Percentiles rank a stretch among this genome's conserved stretches.
Evolutionary conservation across 129 eudicot species (phyloP).

Genomic region (Cynara cardunculus): DNA sequence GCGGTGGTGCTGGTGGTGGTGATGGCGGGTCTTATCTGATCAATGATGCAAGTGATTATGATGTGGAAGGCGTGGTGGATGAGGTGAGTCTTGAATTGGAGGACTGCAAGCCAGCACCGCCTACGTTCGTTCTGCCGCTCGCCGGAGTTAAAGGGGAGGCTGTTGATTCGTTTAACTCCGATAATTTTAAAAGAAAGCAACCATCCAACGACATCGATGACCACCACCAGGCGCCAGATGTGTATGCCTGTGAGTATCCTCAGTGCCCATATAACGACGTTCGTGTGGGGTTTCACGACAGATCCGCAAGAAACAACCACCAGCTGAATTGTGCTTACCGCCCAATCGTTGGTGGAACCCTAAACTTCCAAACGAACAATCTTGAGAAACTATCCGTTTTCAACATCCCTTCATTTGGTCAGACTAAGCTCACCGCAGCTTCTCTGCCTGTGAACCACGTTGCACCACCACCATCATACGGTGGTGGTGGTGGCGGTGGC

Average conservation of each 20-base stretch:
- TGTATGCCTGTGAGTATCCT: constrained; percentile 15
- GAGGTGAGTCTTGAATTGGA: constrained; percentile 14
- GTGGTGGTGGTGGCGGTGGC: background rate
- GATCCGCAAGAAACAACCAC: constrained; percentile 39
- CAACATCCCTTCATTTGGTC: constrained; percentile 22
- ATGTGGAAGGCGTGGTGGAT: constrained; percentile 26
- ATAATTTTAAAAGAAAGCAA: constrained; percentile 23
- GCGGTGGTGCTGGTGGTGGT: background rate
- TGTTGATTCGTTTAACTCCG: constrained; percentile 18
- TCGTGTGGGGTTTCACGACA: constrained; percentile 22
- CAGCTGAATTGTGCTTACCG: constrained; percentile 26
- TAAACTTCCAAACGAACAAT: constrained; percentile 28
- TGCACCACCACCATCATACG: constrained; percentile 12
- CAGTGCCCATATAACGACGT: constrained; percentile 21
- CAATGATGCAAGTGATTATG: constrained; percentile 20
- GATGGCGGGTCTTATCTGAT: background rate
- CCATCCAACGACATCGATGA: background rate
- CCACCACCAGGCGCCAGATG: background rate
- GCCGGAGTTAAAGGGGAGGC: constrained; percentile 32
- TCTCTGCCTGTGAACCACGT: constrained; percentile 21
- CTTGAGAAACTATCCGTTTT: constrained; percentile 23
- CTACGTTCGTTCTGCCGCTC: background rate
- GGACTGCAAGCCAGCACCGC: constrained; percentile 22
- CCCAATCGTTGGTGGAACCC: constrained; percentile 13
- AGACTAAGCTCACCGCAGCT: constrained; percentile 9